Base-by-base conservation (phyloP, 1,284 basidiomycete genomes). In the Athelia psychrophila region DNA sequence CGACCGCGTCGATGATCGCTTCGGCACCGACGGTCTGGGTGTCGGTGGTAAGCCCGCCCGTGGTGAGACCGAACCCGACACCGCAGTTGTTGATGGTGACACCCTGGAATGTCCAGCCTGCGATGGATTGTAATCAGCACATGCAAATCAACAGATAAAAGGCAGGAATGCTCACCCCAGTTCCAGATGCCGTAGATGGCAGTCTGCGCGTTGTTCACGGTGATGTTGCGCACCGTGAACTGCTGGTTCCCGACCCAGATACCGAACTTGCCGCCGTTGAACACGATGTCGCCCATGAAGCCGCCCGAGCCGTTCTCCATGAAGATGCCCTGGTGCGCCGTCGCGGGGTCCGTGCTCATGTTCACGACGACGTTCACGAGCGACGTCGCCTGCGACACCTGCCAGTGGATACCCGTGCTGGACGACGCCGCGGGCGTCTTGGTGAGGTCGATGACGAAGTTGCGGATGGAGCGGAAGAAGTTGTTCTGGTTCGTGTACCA, bases 351-450 rank as follows among this genome's bases (percentile, higher is more conserved):
- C 30, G 69, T 71, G 3, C 73, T 72, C 75, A 81, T 76, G 44
- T 75, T 67, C 49, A 80, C 73, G 33, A 76, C 69, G 52, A 78
- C 69, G 59, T 81, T 77, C 57, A 83, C 77, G 45, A 92, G 70
- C 2, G 84, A 86, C 0, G 88, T 91, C 2, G 86, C 81, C 63
- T 92, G 89, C 10, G 88, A 80, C n/a, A 91, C 84, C 68, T 90
- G 86, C 81, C 87, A 89, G 56, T 91, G 86, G 35, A 88, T 72
- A 27, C 83, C 86, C 25, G 81, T 86, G 12, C 78, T 84, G 1
- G 70, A 60, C 3, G 68, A 70, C 8, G 70, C 60, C 0, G 80
- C 66, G 12, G 83, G 78, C 55, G 86, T 77, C 24, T 60, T 61
- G 19, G 65, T 65, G n/a, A 76, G 64, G 60, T 80, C 79, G 58